A percentile compares a stretch with the other conserved stretches of the same genome.
These are phyloP conservation scores for Alternaria solani DNA, from an alignment of 2,329 filamentous ascomycete genomes.

Conservation along the genomic window DNA sequence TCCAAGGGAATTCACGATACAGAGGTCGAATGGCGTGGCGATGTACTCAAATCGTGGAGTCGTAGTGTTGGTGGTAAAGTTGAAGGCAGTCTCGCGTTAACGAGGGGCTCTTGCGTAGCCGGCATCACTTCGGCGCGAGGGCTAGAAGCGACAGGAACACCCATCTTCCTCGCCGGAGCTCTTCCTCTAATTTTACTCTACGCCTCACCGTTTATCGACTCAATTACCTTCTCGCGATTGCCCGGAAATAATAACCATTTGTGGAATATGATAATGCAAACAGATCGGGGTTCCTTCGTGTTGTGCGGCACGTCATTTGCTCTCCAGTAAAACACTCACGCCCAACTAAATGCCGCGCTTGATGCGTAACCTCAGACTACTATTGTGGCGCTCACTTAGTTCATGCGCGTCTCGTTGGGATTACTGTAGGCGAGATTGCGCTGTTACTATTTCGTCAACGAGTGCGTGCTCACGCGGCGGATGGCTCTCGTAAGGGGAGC, in stretches of 20 bases:
- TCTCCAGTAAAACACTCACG: constrained; percentile 10
- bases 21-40: neutral
- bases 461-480: neutral
- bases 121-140: constrained; percentile 14
- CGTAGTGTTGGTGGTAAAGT: neutral
- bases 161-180: constrained; percentile 3
- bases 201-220: constrained; percentile 1
- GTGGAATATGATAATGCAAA: constrained; percentile 12
- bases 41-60: neutral
- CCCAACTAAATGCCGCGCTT: constrained; percentile 13
- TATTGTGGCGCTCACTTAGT: constrained; percentile 26
- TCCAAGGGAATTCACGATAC: neutral
- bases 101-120: constrained; percentile 5
- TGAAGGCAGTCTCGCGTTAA: neutral
- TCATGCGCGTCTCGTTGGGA: constrained; percentile 16
- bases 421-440: constrained; percentile 28
- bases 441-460: constrained; percentile 3
- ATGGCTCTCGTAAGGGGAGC: neutral
- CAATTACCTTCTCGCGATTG: neutral
- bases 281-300: constrained; percentile 14
- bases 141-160: constrained; percentile 4
- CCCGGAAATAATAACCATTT: constrained; percentile 12
- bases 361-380: constrained; percentile 18
- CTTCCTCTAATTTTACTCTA: neutral
- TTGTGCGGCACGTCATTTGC: constrained; percentile 25